Evolutionary conservation across 768 basidiomycete species (phyloP).

Genomic region (Wakefieldia striispora): DNA sequence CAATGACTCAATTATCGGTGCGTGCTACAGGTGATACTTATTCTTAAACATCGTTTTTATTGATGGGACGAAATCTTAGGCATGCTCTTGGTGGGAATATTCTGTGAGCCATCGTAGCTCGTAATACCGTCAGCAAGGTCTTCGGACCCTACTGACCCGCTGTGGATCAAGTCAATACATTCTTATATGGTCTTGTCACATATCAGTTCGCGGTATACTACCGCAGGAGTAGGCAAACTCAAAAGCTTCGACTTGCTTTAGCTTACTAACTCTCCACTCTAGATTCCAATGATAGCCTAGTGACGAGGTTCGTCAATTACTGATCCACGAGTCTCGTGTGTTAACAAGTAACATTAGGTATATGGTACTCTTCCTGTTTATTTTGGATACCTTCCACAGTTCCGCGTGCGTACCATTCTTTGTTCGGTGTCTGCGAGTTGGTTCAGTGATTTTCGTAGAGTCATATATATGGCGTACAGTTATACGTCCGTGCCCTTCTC

Average conservation of each 20-base stretch:
- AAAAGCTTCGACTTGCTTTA: too few species aligned
- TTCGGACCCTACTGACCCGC: too few species aligned
- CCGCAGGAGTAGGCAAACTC: conserved; percentile 11
- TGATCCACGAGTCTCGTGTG: neutral
- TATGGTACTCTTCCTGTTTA: conserved; percentile 11
- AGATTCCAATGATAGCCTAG: conserved; percentile 8
- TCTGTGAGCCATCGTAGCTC: too few species aligned
- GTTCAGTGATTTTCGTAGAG: neutral
- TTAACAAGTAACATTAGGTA: neutral
- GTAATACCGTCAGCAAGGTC: too few species aligned
- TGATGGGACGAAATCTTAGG: too few species aligned
- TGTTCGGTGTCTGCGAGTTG: neutral
- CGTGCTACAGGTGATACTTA: too few species aligned
- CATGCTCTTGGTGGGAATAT: too few species aligned
- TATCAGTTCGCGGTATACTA: conserved; percentile 42
- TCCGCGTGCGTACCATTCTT: conserved; percentile 7
- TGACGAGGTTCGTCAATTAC: conserved; percentile 1
- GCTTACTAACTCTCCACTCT: neutral
- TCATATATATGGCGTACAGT: conserved; percentile 11
- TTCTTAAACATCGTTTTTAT: too few species aligned
- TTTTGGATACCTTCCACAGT: conserved; percentile 17
- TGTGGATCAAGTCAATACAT: conserved; percentile 19
- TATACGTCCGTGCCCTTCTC: conserved; percentile 5
- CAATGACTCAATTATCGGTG: too few species aligned
- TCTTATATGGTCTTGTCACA: conserved; percentile 40